Evolutionary conservation across 345 rosid species (phyloP).

Genomic region (Toxicodendron radicans): DNA sequence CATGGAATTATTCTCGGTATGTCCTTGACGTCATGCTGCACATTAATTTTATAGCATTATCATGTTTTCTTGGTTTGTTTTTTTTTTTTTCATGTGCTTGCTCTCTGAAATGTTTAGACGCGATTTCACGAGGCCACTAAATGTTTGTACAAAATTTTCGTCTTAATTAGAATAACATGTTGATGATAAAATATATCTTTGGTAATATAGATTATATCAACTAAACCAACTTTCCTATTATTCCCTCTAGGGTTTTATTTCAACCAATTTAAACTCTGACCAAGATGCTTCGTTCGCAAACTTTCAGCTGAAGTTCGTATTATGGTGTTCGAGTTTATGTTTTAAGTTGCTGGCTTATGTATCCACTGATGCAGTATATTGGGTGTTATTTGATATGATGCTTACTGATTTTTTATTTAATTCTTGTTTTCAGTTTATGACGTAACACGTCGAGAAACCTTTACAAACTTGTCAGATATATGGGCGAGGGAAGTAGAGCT

Average conservation of each 20-base stretch:
- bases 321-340: background rate
- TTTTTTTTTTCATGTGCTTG: background rate
- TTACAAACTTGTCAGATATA: slow-evolving; percentile 67
- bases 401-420: slow-evolving; percentile 15
- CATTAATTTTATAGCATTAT: background rate
- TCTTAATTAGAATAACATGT: no score
- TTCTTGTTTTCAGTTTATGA: slow-evolving; percentile 64
- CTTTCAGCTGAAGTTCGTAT: background rate
- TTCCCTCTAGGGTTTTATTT: no score
- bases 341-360: background rate
- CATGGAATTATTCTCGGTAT: slow-evolving; percentile 95
- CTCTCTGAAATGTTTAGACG: background rate
- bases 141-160: background rate
- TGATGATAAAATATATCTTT: no score
- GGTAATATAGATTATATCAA: no score
- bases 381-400: background rate
- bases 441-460: slow-evolving; percentile 77
- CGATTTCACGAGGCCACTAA: background rate
- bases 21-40: slow-evolving; percentile 9
- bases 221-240: no score
- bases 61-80: background rate
- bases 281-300: background rate
- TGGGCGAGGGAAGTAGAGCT: slow-evolving; percentile 92
- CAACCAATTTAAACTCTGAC: background rate
- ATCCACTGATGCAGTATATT: background rate